A percentile compares a stretch with the other conserved stretches of the same genome.
phyloP scores from a whole-genome alignment of 108 stramenopile species.

The Asterionellopsis glacialis region DNA sequence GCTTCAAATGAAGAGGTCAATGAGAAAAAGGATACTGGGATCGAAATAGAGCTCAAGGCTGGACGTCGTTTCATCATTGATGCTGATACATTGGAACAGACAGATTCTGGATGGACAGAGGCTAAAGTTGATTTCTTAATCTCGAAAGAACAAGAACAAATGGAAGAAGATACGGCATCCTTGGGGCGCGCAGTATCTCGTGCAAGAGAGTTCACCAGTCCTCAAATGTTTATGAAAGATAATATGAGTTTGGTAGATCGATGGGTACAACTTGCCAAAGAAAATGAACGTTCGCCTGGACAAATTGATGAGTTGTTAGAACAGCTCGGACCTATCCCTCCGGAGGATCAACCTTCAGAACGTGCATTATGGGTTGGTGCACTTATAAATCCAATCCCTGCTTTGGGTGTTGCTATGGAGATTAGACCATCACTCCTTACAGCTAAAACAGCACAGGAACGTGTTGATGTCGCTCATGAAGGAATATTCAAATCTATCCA shows the following conservation, averaged over 20 bases:
- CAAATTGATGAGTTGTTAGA: conserved; percentile 47
- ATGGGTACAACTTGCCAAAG: conserved; percentile 62
- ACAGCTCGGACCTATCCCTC: conserved; percentile 60
- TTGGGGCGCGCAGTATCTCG: conserved; percentile 50
- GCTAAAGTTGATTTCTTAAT: conserved; percentile 50
- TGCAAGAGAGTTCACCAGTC: conserved; percentile 44
- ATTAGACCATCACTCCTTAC: conserved; percentile 56
- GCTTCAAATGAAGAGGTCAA: neutral
- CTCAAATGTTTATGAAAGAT: conserved; percentile 44
- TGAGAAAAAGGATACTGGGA: conserved; percentile 22
- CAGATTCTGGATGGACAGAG: conserved; percentile 56
- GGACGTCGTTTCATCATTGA: conserved; percentile 37
- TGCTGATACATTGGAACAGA: conserved; percentile 38
- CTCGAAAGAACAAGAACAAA: conserved; percentile 38
- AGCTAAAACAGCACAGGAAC: conserved; percentile 52
- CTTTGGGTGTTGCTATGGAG: conserved; percentile 73
- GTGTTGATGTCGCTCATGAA: conserved; percentile 53
- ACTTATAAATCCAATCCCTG: conserved; percentile 69
- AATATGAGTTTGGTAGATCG: conserved; percentile 42
- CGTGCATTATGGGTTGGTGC: conserved; percentile 80
- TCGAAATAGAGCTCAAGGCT: conserved; percentile 37
- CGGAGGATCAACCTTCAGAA: conserved; percentile 52
- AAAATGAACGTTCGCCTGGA: conserved; percentile 49
- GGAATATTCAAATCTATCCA: conserved; percentile 49
- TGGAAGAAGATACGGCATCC: conserved; percentile 17